Percentiles rank a stretch among this genome's conserved stretches.
These are phyloP conservation scores for Pleurotus cornucopiae DNA, from an alignment of 768 basidiomycete genomes.

Conservation along the genomic window DNA sequence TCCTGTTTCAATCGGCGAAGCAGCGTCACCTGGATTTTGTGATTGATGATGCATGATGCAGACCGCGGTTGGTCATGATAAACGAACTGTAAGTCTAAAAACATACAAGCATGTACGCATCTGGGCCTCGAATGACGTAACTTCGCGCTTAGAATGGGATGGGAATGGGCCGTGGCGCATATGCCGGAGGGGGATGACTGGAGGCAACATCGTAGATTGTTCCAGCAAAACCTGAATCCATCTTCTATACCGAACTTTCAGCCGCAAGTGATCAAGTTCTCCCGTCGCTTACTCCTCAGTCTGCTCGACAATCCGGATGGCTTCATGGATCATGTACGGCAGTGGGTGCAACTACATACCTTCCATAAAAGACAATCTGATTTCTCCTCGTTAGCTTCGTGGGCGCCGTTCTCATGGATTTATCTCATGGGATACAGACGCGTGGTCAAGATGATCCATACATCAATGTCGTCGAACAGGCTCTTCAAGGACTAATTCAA, in stretches of 20 bases:
- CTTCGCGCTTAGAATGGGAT: conserved; percentile 19
- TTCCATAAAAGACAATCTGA: not conserved
- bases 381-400: conserved; percentile 6
- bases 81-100: conserved; percentile 15
- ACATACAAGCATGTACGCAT: not conserved
- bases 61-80: conserved; percentile 19
- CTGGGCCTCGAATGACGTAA: not conserved
- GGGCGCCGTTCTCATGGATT: conserved; percentile 13
- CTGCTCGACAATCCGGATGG: conserved; percentile 12
- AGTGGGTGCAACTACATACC: conserved; percentile 1
- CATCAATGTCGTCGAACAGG: conserved; percentile 15
- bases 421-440: conserved; percentile 20
- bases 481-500: conserved; percentile 11
- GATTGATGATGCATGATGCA: conserved; percentile 16
- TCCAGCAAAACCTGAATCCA: conserved; percentile 19
- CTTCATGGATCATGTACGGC: conserved; percentile 11
- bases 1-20: conserved; percentile 8
- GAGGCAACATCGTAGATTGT: conserved; percentile 18
- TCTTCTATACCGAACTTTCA: conserved; percentile 10
- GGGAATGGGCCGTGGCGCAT: conserved; percentile 18
- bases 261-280: conserved; percentile 10
- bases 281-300: conserved; percentile 11
- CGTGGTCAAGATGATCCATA: conserved; percentile 18
- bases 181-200: conserved; percentile 20
- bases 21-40: conserved; percentile 12